phyloP scores from a whole-genome alignment of 106 monocot genomes.

The Platanthera zijinensis region DNA sequence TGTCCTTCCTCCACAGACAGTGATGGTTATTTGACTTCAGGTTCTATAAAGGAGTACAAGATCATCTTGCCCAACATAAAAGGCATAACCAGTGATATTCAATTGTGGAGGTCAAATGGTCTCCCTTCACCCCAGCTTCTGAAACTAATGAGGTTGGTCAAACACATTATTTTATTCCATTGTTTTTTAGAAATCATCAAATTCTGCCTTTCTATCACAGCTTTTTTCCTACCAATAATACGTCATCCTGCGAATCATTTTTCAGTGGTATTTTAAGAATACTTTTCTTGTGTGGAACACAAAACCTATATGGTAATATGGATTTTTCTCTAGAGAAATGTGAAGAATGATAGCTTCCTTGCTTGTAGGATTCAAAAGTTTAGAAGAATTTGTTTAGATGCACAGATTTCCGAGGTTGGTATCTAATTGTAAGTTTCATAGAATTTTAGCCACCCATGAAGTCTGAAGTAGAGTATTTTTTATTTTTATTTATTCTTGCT shows the following conservation, averaged over 20 bases:
- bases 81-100: constrained; percentile 24
- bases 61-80: constrained; percentile 13
- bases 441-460: not conserved
- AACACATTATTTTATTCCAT: constrained; percentile 1
- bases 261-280: not conserved
- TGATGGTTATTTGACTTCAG: constrained; percentile 16
- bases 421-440: not conserved
- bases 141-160: constrained; percentile 84
- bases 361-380: not conserved
- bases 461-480: no score
- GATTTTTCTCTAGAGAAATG: not conserved
- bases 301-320: not conserved
- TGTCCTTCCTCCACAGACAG: constrained; percentile 11
- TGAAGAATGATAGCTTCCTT: not conserved
- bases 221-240: not conserved
- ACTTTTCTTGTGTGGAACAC: not conserved
- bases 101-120: constrained; percentile 75
- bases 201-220: not conserved
- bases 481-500: no score
- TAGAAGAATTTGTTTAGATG: not conserved
- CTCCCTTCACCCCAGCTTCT: constrained; percentile 66
- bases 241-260: not conserved
- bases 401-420: not conserved
- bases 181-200: constrained; percentile 1
- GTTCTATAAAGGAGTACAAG: constrained; percentile 10